A percentile compares a stretch with the other conserved stretches of the same genome.
Evolutionary conservation across 257 asterid genomes (phyloP).

Genomic region (Solanum sejunctum): DNA sequence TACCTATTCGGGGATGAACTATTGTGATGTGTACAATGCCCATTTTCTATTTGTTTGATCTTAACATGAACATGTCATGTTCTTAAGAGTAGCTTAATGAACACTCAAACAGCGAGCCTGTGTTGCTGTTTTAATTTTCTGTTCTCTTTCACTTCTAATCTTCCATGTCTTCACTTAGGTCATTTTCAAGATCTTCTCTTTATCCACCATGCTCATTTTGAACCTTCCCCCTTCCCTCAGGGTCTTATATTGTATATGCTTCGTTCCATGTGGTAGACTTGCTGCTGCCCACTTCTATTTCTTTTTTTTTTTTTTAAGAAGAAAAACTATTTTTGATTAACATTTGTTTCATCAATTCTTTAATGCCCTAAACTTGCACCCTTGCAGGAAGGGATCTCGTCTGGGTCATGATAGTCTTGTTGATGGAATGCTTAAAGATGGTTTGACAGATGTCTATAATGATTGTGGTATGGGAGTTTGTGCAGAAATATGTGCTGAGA

Average conservation of each 20-base stretch:
- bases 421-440: slow-evolving; percentile 98
- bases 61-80: neutral
- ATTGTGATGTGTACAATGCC: neutral
- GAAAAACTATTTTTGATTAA: neutral
- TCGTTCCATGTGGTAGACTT: neutral
- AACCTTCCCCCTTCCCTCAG: neutral
- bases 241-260: neutral
- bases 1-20: neutral
- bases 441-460: slow-evolving; percentile 90
- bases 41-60: neutral
- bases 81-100: neutral
- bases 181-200: neutral
- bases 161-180: neutral
- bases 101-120: neutral
- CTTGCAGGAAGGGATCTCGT: slow-evolving; percentile 90
- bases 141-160: neutral
- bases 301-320: too few relatives aligned
- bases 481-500: slow-evolving; percentile 91
- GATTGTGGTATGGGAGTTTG: slow-evolving; percentile 98
- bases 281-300: neutral
- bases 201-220: neutral
- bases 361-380: neutral
- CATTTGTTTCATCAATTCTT: neutral
- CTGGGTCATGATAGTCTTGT: slow-evolving; percentile 95
- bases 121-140: neutral